Evolutionary conservation across 257 asterid species (phyloP), one percentile per base, ranked within the genome.

Genomic region (Scutellaria barbata): DNA sequence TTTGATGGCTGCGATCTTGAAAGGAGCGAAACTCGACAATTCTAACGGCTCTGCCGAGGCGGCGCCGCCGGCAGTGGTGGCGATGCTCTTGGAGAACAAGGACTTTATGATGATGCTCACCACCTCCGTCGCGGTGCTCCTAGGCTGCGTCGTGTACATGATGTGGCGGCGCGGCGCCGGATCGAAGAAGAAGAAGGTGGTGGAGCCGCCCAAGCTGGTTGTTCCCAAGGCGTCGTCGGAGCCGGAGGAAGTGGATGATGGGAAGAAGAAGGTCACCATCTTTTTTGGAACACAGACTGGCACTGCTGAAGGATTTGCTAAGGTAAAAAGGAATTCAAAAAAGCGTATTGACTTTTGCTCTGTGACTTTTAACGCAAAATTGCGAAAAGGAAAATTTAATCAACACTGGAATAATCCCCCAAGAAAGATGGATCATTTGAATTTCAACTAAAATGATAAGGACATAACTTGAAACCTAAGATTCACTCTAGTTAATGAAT

Each of bases 221-320:
- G 63, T 84, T 22, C 83, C 85, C 5, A 90, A 88, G 85, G 33
- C 79, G 55, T 64, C 51, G 57, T 63, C 43, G 57, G 96, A 85
- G 80, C 80, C 82, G 72, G 95, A 87, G 66, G 99, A 88, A 47
- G 81, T 78, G 35, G 97, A 90, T 60, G 96, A 89, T 76, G 98
- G 98, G 43, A 87, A 67, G 79, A 83, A 82, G 83, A 95, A 79
- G 62, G 92, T 95, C 65, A 77, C 99, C 78, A 82, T 95, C 75
- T 89, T 95, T 80, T 95, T 77, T 17, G 99, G 99, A 6, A 95
- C 99, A 4, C 98, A 95, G 81, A 95, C 98, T 51, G 98, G 99
- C 58, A 95, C 99, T 13, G 99, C 99, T 43, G 99, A 95, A 78
- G 97, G 99, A 69, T 95, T 92, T 75, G 99, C 98, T 12, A 95